Evolutionary conservation across 441 rosid genomes (phyloP).

Genomic region (Erodium texanum): DNA sequence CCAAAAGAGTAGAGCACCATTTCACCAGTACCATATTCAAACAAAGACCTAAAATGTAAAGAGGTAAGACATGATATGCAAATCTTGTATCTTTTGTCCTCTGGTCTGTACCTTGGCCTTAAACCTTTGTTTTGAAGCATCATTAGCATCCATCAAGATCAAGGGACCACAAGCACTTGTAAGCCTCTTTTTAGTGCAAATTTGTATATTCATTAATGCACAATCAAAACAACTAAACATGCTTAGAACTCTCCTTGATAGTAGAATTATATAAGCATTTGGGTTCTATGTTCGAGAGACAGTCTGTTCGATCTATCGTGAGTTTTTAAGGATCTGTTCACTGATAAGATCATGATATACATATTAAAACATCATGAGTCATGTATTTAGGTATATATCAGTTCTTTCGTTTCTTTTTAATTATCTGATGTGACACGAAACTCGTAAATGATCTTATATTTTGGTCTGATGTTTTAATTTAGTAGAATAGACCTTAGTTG

Average conservation of each 20-base stretch:
- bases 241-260: conserved; percentile 3
- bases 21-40: conserved; percentile 15
- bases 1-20: conserved; percentile 6
- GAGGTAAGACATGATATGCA: conserved; percentile 17
- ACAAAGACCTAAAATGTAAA: conserved; percentile 1
- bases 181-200: background rate
- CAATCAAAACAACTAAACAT: conserved; percentile 7
- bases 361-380: too few species aligned
- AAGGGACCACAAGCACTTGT: conserved; percentile 28
- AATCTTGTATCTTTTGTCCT: conserved; percentile 24
- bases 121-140: conserved; percentile 17
- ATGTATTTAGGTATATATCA: too few species aligned
- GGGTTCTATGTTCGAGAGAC: background rate
- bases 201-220: conserved; percentile 11
- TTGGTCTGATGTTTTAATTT: background rate
- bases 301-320: too few species aligned
- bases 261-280: conserved; percentile 14
- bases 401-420: too few species aligned
- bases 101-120: conserved; percentile 9
- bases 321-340: too few species aligned
- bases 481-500: background rate
- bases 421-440: too few species aligned
- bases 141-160: conserved; percentile 20
- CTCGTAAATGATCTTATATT: too few species aligned
- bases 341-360: too few species aligned